These are phyloP conservation scores for Deuterostichococcus epilithicus DNA, from an alignment of 139 green algal species.

Conservation along the genomic window DNA sequence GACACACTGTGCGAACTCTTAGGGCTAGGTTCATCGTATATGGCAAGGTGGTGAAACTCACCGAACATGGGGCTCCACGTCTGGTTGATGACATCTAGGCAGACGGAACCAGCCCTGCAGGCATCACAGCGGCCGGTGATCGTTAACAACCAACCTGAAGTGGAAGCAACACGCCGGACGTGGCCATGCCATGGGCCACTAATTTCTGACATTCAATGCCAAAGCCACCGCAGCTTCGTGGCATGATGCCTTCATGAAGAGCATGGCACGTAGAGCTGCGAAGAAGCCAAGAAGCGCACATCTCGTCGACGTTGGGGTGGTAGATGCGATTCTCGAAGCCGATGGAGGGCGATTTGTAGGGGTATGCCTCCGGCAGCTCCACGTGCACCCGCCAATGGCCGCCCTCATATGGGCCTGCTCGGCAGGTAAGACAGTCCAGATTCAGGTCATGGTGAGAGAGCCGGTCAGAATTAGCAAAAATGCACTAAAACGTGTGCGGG, in stretches of 20 bases:
- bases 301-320: constrained; percentile 98
- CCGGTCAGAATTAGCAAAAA: too few relatives aligned
- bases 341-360: constrained; percentile 93
- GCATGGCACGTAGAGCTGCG: not conserved
- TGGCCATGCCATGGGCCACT: too few relatives aligned
- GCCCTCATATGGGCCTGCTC: constrained; percentile 88
- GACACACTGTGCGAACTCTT: too few relatives aligned
- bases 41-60: constrained; percentile 21
- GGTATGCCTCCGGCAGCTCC: constrained; percentile 88
- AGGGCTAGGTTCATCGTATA: not conserved
- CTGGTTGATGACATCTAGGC: constrained; percentile 99
- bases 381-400: constrained; percentile 94
- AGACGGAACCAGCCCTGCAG: constrained; percentile 87
- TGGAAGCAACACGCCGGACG: not conserved
- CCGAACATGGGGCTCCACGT: constrained; percentile 99
- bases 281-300: constrained; percentile 30
- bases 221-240: too few relatives aligned
- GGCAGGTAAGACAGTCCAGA: too few relatives aligned
- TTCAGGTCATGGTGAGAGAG: too few relatives aligned
- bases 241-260: not conserved
- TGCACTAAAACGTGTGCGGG: too few relatives aligned
- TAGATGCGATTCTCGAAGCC: constrained; percentile 98
- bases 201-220: too few relatives aligned
- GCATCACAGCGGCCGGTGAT: not conserved
- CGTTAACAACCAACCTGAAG: not conserved